Evolutionary conservation across 176 grass and related monocot genomes (phyloP).

Genomic region (Hordeum vulgare): DNA sequence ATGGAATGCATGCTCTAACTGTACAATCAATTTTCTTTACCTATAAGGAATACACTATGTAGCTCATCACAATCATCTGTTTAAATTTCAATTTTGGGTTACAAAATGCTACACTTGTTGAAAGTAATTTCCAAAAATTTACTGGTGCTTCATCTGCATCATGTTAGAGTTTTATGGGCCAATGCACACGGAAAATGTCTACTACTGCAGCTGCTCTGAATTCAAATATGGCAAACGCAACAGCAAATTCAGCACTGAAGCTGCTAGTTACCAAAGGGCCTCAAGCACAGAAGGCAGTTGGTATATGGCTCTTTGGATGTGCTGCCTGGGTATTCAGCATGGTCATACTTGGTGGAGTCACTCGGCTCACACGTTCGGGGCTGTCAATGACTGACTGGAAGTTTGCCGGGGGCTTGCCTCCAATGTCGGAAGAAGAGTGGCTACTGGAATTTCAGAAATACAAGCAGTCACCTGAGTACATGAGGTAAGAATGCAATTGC

Average conservation of each 20-base stretch:
- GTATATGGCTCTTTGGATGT: constrained; percentile 92
- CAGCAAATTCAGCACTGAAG: constrained; percentile 65
- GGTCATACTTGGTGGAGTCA: constrained; percentile 88
- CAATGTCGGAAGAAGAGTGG: constrained; percentile 68
- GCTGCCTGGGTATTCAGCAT: constrained; percentile 92
- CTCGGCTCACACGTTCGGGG: constrained; percentile 88
- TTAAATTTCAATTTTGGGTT: not conserved
- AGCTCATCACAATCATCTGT: not conserved
- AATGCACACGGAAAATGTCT: constrained; percentile 62
- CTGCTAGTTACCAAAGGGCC: constrained; percentile 70
- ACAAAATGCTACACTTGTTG: not conserved
- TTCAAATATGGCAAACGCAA: constrained; percentile 5
- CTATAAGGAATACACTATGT: not conserved
- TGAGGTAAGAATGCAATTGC: constrained; percentile 29
- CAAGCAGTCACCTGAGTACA: constrained; percentile 84
- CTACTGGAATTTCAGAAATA: constrained; percentile 80
- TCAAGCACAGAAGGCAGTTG: constrained; percentile 73
- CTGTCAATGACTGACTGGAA: constrained; percentile 99
- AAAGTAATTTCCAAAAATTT: not conserved
- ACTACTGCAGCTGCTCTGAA: constrained; percentile 42
- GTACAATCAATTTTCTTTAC: not conserved
- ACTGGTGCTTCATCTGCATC: not conserved
- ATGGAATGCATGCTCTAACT: not conserved
- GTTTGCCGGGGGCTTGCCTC: constrained; percentile 77
- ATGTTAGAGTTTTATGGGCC: constrained; percentile 35